Evolutionary conservation across 257 asterid genomes (phyloP), one percentile per base, ranked within the genome.

Genomic region (Solanum acaule): DNA sequence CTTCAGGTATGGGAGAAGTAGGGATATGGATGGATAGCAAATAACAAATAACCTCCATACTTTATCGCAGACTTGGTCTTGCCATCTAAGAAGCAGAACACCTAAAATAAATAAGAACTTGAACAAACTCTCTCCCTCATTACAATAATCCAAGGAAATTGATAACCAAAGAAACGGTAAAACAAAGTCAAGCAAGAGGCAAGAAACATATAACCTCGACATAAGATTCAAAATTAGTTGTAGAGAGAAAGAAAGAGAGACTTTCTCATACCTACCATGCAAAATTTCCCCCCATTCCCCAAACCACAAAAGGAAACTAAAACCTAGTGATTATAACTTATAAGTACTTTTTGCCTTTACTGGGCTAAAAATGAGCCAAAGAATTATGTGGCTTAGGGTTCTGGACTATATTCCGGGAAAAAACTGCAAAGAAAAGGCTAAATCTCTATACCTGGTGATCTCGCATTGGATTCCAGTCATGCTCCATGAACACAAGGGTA

Each of bases 401-500:
- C 79, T 37, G 44, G 68, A 86, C 33, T 20, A 68, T 68, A 72
- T 68, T 86, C 34, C 61, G 25, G 15, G 46, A 3, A 37, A 27
- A 12, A 31, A 65, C 13, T 6, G 78, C 49, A 86, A 65, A 27
- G 63, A 86, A 83, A 70, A 67, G 90, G 77, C 73, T n/a, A 37
- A 22, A 73, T 52, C 31, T 86, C 3, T 31, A 33, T 89, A 96
- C 99, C 99, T 97, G 99, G 91, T 95, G 99, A 91, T 97, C 99
- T 88, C 99, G 94, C 99, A 97, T 97, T 87, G 99, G 99, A 96
- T 97, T 97, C 99, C 99, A 97, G 88, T 97, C 99, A 90, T 97
- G 99, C 94, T 97, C 99, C 99, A 96, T 95, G 88, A 97, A 97
- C 92, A 97, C 99, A 77, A 97, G 98, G 87, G 99, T 97, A 93